phyloP scores from a whole-genome alignment of 2,329 filamentous ascomycete species.

The Annulohypoxylon truncatum region DNA sequence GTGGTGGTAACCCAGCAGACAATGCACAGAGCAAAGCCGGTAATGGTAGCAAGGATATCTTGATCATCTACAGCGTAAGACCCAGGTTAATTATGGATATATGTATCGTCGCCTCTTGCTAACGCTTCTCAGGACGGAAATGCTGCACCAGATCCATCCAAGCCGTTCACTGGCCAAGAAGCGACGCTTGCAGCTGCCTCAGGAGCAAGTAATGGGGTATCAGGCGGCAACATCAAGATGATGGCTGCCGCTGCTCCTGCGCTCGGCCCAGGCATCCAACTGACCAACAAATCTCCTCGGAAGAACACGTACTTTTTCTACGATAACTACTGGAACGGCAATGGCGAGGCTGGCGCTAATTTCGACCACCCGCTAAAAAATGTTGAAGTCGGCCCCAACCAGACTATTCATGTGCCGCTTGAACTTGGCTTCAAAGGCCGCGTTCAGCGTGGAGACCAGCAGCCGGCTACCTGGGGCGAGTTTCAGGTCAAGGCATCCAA shows the following conservation, averaged over 20 bases:
- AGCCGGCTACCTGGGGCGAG: slow-evolving; percentile 55
- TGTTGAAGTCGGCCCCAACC: slow-evolving; percentile 49
- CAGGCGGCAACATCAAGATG: neutral
- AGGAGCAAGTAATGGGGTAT: neutral
- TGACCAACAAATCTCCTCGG: slow-evolving; percentile 52
- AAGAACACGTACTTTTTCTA: slow-evolving; percentile 54
- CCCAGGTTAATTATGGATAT: neutral
- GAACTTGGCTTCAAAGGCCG: slow-evolving; percentile 53
- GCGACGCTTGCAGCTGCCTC: slow-evolving; percentile 10
- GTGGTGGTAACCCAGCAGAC: slow-evolving; percentile 49
- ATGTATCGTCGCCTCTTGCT: neutral
- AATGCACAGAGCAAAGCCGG: slow-evolving; percentile 53
- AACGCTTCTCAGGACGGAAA: slow-evolving; percentile 34
- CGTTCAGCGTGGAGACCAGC: slow-evolving; percentile 53
- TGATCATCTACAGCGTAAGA: slow-evolving; percentile 54
- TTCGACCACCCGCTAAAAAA: slow-evolving; percentile 54
- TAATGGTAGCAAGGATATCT: slow-evolving; percentile 54
- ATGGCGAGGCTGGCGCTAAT: slow-evolving; percentile 54
- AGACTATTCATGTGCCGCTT: slow-evolving; percentile 49
- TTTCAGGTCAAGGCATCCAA: slow-evolving; percentile 54
- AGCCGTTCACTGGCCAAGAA: slow-evolving; percentile 37
- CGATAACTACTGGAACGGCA: slow-evolving; percentile 57
- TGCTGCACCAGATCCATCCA: slow-evolving; percentile 41
- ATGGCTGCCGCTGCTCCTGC: slow-evolving; percentile 23
- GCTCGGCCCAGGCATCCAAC: slow-evolving; percentile 50